These are phyloP conservation scores for Vachellia pachyceras DNA, from an alignment of 306 rosid genomes.

Conservation along the genomic window DNA sequence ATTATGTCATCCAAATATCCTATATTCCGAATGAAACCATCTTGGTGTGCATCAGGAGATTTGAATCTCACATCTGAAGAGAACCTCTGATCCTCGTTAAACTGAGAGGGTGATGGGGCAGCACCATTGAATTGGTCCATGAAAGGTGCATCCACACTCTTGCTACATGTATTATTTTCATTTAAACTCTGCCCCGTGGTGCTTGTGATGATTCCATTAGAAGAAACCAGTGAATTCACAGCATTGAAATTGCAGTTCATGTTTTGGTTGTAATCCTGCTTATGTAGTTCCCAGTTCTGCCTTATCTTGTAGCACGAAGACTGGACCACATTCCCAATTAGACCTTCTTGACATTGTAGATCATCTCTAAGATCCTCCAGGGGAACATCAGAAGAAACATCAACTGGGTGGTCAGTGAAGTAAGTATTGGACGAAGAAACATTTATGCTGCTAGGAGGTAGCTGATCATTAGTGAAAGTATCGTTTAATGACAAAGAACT, in stretches of 20 bases:
- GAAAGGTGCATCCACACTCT: slow-evolving; percentile 41
- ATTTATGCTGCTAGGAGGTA: slow-evolving; percentile 51
- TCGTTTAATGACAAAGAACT: slow-evolving; percentile 55
- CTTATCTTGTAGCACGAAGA: slow-evolving; percentile 33
- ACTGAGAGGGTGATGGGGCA: slow-evolving; percentile 39
- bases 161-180: slow-evolving; percentile 47
- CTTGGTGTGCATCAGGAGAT: slow-evolving; percentile 50
- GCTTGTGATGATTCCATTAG: slow-evolving; percentile 29
- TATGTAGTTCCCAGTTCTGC: slow-evolving; percentile 54
- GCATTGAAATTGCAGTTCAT: slow-evolving; percentile 42
- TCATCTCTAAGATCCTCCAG: slow-evolving; percentile 50
- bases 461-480: slow-evolving; percentile 46
- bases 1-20: slow-evolving; percentile 64
- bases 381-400: slow-evolving; percentile 56
- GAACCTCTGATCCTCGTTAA: slow-evolving; percentile 40
- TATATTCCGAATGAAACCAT: slow-evolving; percentile 46
- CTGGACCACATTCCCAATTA: slow-evolving; percentile 57
- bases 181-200: slow-evolving; percentile 46
- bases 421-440: slow-evolving; percentile 45
- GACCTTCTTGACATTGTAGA: slow-evolving; percentile 52
- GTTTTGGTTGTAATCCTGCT: slow-evolving; percentile 41
- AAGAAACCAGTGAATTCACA: slow-evolving; percentile 41
- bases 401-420: slow-evolving; percentile 45
- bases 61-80: slow-evolving; percentile 37
- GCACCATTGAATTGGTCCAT: slow-evolving; percentile 45